Evolutionary conservation across 2,329 filamentous ascomycete genomes (phyloP), one percentile per base, ranked within the genome.

Genomic region (Coniochaeta sp.): DNA sequence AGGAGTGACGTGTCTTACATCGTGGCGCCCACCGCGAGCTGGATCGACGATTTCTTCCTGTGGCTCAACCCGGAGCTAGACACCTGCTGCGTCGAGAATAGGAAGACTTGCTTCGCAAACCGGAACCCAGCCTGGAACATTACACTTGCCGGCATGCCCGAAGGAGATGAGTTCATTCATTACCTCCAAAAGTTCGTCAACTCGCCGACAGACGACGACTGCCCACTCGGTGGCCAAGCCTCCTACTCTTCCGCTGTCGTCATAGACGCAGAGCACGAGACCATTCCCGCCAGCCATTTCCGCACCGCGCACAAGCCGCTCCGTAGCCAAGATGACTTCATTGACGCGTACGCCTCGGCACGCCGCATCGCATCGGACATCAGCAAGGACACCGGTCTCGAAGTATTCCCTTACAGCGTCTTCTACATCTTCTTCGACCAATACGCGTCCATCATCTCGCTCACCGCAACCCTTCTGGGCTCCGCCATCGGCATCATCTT

Each of bases 341-440:
- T 99, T 69, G 78, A 83, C 26, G 90, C 94, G 0, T 96, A 97
- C 67, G 83, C 86, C 5, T 83, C 92, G 1, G 94, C 94, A 3
- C 87, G 92, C 16, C 88, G 94, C 54, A 96, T 99, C 56, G 85
- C 92, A 0, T 72, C 83, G 12, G 86, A 87, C 26, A 85, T 99
- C 49, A 85, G 79, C 13, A 70, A 79, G 50, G 76, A 79, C 49
- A 91, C 91, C 4, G 81, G 84, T 5, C 82, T 89, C 20, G 85
- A 94, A 22, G 85, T 99, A 3, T 99, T 99, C 77, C 90, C 94
- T 0, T 99, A 99, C 73, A 95, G 89, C 60, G 86, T 96, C 55
- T 96, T 96, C 67, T 99, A 99, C 73, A 91, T 99, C 66, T 99
- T 97, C 79, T 99, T 99, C 66, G 94, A 99, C 65, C 94, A 97